These are phyloP conservation scores for Colletotrichum musicola DNA, from an alignment of 2,329 filamentous ascomycete species.

Conservation along the genomic window DNA sequence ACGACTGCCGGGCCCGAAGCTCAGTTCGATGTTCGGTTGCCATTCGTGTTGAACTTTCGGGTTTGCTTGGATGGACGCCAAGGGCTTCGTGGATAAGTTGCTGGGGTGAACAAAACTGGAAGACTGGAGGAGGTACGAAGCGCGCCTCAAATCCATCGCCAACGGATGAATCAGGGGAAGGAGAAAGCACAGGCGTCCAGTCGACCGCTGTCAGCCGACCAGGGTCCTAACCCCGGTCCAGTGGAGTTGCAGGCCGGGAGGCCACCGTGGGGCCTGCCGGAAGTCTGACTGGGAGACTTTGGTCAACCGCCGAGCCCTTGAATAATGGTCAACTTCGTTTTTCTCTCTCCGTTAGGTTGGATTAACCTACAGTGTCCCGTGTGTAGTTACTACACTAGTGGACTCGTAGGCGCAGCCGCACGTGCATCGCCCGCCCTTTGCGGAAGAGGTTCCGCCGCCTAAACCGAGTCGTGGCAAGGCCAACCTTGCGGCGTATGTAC, in stretches of 20 bases:
- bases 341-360: constrained; percentile 15
- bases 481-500: constrained; percentile 30
- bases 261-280: not conserved
- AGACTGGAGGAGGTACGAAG: not conserved
- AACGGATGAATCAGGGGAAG: not conserved
- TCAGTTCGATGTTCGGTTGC: not conserved
- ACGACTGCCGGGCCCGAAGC: not conserved
- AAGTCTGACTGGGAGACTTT: not conserved
- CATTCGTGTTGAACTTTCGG: not conserved
- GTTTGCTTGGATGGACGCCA: not conserved
- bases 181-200: not conserved
- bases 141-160: not conserved
- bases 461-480: constrained; percentile 26
- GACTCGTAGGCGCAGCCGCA: constrained; percentile 12
- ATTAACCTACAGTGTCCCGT: constrained; percentile 31
- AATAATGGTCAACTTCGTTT: constrained; percentile 7
- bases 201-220: not conserved
- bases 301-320: not conserved
- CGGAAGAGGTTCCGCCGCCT: constrained; percentile 30
- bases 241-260: not conserved
- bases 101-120: not conserved
- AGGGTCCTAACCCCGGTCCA: not conserved
- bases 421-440: constrained; percentile 28
- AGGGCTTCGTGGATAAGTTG: not conserved
- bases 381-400: constrained; percentile 1